A percentile compares a stretch with the other conserved stretches of the same genome.
phyloP scores from a whole-genome alignment of 164 flowering plant genomes.

The Taxillus chinensis region DNA sequence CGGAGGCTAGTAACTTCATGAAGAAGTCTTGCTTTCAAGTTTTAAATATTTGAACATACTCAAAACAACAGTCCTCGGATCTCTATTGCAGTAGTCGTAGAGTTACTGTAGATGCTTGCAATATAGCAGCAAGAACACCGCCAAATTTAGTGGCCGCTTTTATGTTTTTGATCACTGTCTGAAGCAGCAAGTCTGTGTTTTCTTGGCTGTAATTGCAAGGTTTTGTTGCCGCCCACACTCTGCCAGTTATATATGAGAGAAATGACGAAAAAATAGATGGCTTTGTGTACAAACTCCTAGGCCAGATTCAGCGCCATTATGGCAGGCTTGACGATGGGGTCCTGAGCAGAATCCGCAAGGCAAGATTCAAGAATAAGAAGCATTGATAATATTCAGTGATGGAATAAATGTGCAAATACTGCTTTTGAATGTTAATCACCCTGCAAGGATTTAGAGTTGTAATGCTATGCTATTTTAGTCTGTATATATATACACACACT shows the following conservation, averaged over 20 bases:
- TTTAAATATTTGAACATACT: no score
- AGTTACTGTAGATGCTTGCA: no score
- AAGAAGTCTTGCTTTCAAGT: neutral
- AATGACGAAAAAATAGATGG: neutral
- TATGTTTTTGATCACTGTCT: neutral
- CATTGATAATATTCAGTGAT: neutral
- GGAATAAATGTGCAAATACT: no score
- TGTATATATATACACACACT: no score
- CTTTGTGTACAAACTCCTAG: neutral
- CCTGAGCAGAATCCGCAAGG: conserved; percentile 4
- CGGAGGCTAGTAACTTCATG: no score
- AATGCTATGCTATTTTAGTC: no score
- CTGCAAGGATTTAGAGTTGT: no score
- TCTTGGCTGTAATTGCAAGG: neutral
- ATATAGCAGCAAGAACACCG: no score
- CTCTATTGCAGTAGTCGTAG: no score
- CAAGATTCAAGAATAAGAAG: neutral
- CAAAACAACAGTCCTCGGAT: no score
- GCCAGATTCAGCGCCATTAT: neutral
- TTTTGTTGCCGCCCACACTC: conserved; percentile 2
- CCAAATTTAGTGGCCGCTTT: no score
- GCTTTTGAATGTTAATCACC: no score
- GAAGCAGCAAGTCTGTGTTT: neutral
- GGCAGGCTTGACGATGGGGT: conserved; percentile 1
- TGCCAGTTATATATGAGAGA: conserved; percentile 3